Evolutionary conservation across 2,329 filamentous ascomycete species (phyloP), one percentile per base, ranked within the genome.

Genomic region (Aspergillus oerlinghausenensis): DNA sequence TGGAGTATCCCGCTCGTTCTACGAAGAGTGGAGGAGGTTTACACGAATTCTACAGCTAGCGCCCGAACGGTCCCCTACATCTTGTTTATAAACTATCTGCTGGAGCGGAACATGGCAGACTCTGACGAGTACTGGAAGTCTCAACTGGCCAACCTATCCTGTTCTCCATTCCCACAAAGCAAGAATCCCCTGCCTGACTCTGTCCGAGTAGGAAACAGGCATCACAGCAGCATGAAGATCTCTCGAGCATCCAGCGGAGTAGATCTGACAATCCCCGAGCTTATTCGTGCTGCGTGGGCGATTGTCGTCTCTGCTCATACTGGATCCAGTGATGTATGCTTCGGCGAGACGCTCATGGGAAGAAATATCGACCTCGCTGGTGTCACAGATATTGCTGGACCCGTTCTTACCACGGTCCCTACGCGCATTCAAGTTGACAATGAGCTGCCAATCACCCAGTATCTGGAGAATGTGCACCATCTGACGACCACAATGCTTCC

Each of bases 401-500:
- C 73, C 1, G 67, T 71, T 14, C 55, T 74, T 3, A 70, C 66
- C 4, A 73, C 72, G 6, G 66, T 73, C 0, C 69, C 70, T 11
- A 73, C 76, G 14, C 72, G 78, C 1, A 58, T 80, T 2, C 64
- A 69, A 42, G 65, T 80, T 2, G 64, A 78, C 42, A 67, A 68
- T 10, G 56, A 65, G 29, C 68, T 74, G 49, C 67, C 68, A 5
- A 67, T 76, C 1, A 64, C 68, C 0, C 77, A 84, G 49, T 87
- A 82, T 59, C 72, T 89, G 3, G 75, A 82, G 45, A 70, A 74
- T 2, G 77, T 88, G 2, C 84, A 88, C 40, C 74, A 82, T 29
- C 77, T 81, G 54, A 82, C 80, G 0, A 76, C 84, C 0, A 72
- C 78, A 3, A 80, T 84, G 61, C 86, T 88, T 5, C 82, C 84